Base-by-base conservation (phyloP, 306 rosid species). In the Casuarina cunninghamiana region DNA sequence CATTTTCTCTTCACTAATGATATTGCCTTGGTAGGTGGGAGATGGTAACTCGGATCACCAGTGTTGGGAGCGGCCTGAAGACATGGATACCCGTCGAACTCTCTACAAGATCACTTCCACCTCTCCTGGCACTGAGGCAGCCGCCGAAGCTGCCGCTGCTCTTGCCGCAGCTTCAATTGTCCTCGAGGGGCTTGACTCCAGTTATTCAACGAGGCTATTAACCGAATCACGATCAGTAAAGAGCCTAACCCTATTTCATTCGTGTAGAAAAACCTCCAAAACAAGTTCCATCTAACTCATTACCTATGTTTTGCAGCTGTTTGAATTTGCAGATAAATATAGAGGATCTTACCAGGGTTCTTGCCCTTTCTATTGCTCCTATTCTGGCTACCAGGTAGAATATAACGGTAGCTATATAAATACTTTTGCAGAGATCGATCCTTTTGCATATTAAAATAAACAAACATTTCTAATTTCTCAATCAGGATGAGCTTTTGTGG, bases 41-140 rank as follows among this genome's bases (percentile, higher is more conserved):
- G 98, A 94, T 69, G 98, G 90, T 45, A 90, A 90, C 61, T 78
- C 84, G 2, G 98, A 94, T 81, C 98, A 92, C 71, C 76, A 81
- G 5, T 94, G 97, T 53, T 90, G 98, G 98, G 96, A 94, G 92
- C 89, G 96, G 5, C 96, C 96, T 0, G 97, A 94, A 78, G 98
- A 92, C 80, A 94, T 94, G 97, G 98, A 94, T 73, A 89, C 97
- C 37, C 69, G 92, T 2, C 83, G 97, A 73, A 84, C 88, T 16
- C 82, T 89, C 4, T 87, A 79, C 83, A 94, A 90, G 84, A 88
- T 90, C 81, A 90, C 91, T 76, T 75, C 88, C 10, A 53, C 53
- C 43, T 89, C 97, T 62, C 98, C 97, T 0, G 97, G 98, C 63
- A 79, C 89, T 38, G 98, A 94, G 81, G 95, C 78, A 38, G 94